A percentile compares a stretch with the other conserved stretches of the same genome.
These are phyloP conservation scores for Yamadazyma oceani DNA, from an alignment of 1,139 yeast species.

Conservation along the genomic window DNA sequence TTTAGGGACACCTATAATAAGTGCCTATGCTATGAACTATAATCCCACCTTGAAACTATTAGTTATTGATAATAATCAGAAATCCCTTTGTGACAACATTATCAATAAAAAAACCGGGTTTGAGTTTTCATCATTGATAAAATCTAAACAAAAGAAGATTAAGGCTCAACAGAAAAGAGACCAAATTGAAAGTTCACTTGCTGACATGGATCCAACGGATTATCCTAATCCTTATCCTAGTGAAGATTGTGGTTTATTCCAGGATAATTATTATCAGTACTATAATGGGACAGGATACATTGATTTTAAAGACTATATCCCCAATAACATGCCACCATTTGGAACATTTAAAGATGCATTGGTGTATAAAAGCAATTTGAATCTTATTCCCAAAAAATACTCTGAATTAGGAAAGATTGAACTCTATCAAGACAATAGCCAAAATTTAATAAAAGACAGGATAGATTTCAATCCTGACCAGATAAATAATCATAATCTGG, in stretches of 20 bases:
- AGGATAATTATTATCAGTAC: conserved; percentile 3
- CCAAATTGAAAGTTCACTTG: conserved; percentile 2
- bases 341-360: conserved; percentile 35
- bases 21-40: conserved; percentile 30
- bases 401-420: conserved; percentile 37
- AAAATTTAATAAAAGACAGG: conserved; percentile 2
- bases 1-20: conserved; percentile 36
- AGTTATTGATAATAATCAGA: conserved; percentile 34
- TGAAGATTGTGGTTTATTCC: conserved; percentile 9
- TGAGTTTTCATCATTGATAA: conserved; percentile 28
- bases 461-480: conserved; percentile 1
- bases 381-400: conserved; percentile 34
- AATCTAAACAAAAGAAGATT: conserved; percentile 17
- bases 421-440: conserved; percentile 31
- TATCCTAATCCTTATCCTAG: conserved; percentile 34
- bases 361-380: conserved; percentile 18
- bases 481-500: too few species aligned
- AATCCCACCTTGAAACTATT: conserved; percentile 38
- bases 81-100: conserved; percentile 38
- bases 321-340: conserved; percentile 42
- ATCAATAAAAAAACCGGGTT: conserved; percentile 31
- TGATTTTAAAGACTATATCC: conserved; percentile 22
- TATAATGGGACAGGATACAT: conserved; percentile 10
- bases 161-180: conserved; percentile 7
- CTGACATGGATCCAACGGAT: conserved; percentile 13